Conservation (phyloP, 768 basidiomycete genomes). For the Naganishia vaughanmartiniae region DNA sequence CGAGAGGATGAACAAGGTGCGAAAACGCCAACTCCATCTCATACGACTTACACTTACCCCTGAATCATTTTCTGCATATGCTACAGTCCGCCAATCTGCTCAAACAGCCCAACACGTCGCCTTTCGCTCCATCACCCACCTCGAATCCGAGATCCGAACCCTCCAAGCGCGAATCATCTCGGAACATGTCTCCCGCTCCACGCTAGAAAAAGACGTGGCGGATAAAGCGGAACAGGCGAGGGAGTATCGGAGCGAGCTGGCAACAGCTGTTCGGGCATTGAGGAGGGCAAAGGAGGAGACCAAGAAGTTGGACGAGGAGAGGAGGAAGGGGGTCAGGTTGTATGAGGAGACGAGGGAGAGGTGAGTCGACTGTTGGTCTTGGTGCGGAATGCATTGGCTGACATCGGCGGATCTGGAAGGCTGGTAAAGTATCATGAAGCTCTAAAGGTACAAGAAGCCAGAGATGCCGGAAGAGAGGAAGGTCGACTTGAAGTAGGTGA, state of each 20-base stretch:
- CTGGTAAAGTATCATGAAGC: conserved; percentile 47
- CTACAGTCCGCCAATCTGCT: neutral
- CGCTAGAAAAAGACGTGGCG: conserved; percentile 40
- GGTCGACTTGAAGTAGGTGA: conserved; percentile 45
- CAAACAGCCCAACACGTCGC: neutral
- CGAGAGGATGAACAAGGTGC: neutral
- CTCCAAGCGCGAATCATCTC: conserved; percentile 50
- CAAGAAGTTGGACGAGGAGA: conserved; percentile 48
- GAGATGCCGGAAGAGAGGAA: conserved; percentile 47
- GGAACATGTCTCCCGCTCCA: conserved; percentile 44
- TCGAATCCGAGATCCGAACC: conserved; percentile 38
- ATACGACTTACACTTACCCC: neutral
- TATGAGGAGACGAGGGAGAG: conserved; percentile 47
- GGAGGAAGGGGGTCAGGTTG: conserved; percentile 39
- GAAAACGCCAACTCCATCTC: neutral
- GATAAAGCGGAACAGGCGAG: conserved; percentile 40
- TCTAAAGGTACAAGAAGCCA: conserved; percentile 44
- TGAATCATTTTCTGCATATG: neutral
- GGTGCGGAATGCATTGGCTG: neutral
- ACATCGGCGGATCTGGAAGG: conserved; percentile 27
- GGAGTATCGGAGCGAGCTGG: conserved; percentile 45
- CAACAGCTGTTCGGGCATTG: conserved; percentile 46
- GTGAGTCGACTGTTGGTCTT: conserved; percentile 33
- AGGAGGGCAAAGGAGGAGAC: conserved; percentile 48
- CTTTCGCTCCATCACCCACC: conserved; percentile 8